Conservation (phyloP, 2,329 filamentous ascomycete genomes). For the Amylocarpus encephaloides region DNA sequence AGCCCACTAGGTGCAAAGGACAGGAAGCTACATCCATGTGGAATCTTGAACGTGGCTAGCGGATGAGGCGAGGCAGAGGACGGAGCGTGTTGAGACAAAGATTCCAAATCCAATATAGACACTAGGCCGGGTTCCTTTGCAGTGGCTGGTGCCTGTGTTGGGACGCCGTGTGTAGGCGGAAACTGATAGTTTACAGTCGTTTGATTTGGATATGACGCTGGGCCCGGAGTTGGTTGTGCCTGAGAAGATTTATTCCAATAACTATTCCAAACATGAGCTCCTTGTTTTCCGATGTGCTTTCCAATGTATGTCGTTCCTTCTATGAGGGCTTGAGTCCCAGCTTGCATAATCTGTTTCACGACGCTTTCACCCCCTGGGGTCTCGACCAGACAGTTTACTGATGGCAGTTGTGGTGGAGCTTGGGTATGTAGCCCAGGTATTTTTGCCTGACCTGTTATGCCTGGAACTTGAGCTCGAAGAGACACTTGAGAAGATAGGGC, state of each 20-base stretch:
- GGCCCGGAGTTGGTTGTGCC: slow-evolving; percentile 38
- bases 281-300: slow-evolving; percentile 72
- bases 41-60: slow-evolving; percentile 63
- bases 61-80: slow-evolving; percentile 47
- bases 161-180: slow-evolving; percentile 66
- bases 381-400: slow-evolving; percentile 61
- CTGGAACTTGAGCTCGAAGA: slow-evolving; percentile 58
- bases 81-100: slow-evolving; percentile 44
- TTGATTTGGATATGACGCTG: slow-evolving; percentile 29
- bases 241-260: slow-evolving; percentile 63
- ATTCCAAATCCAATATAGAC: slow-evolving; percentile 66
- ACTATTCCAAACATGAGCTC: slow-evolving; percentile 69
- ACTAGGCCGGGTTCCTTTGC: slow-evolving; percentile 66
- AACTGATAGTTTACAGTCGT: slow-evolving; percentile 44
- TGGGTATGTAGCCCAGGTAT: slow-evolving; percentile 52
- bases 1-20: slow-evolving; percentile 71
- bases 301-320: slow-evolving; percentile 70
- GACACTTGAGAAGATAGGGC: slow-evolving; percentile 65
- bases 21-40: slow-evolving; percentile 72
- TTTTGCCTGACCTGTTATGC: slow-evolving; percentile 45
- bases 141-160: slow-evolving; percentile 42
- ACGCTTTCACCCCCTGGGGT: slow-evolving; percentile 66
- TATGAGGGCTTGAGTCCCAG: slow-evolving; percentile 72
- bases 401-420: slow-evolving; percentile 63
- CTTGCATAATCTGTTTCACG: slow-evolving; percentile 70